phyloP scores from a whole-genome alignment of 1,284 basidiomycete genomes.

The Somion occarium region DNA sequence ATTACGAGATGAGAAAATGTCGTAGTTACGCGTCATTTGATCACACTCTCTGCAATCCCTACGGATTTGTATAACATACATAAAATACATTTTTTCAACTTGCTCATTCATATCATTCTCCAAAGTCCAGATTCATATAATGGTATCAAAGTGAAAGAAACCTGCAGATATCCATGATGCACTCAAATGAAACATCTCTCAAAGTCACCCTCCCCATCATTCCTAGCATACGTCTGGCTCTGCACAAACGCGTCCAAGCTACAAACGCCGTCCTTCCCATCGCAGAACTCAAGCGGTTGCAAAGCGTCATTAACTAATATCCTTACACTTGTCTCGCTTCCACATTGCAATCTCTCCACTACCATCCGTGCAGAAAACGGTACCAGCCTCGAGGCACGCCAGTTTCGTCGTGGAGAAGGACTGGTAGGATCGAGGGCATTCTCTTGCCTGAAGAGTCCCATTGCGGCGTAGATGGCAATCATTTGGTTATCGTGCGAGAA shows the following conservation, averaged over 20 bases:
- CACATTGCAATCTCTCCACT: constrained; percentile 54
- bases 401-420: constrained; percentile 42
- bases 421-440: constrained; percentile 36
- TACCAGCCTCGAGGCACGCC: constrained; percentile 54
- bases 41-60: too few relatives aligned
- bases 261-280: constrained; percentile 54
- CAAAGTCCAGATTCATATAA: too few relatives aligned
- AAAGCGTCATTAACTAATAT: constrained; percentile 60
- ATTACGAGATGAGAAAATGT: too few relatives aligned
- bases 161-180: not conserved
- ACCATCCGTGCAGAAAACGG: constrained; percentile 65
- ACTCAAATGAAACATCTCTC: constrained; percentile 40
- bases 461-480: constrained; percentile 69
- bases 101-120: too few relatives aligned
- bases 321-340: constrained; percentile 12
- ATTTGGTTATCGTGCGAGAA: constrained; percentile 84
- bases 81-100: too few relatives aligned
- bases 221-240: constrained; percentile 64
- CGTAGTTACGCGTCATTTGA: too few relatives aligned
- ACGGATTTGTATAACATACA: too few relatives aligned
- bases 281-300: constrained; percentile 62
- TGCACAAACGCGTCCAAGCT: constrained; percentile 61
- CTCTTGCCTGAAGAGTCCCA: constrained; percentile 58
- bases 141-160: too few relatives aligned
- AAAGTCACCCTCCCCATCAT: constrained; percentile 63